Conservation (phyloP, 2,329 filamentous ascomycete species). For the Chaetomium strumarium region DNA sequence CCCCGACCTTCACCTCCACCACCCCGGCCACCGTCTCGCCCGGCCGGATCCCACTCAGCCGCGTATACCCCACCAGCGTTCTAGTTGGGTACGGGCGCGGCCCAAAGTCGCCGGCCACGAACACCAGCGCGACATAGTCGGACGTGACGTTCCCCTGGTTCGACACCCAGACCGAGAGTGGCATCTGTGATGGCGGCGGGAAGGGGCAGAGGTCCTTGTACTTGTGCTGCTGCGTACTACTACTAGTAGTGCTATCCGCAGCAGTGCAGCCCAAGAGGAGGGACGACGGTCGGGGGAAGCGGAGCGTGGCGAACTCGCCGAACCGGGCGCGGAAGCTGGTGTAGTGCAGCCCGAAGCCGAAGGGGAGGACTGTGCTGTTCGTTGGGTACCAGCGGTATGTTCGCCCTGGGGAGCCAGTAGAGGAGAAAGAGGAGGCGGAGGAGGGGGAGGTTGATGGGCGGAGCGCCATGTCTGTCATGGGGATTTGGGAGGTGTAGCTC, state of each 20-base stretch:
- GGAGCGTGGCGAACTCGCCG: neutral
- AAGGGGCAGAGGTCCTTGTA: constrained; percentile 32
- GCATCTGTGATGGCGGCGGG: constrained; percentile 19
- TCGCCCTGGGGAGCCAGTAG: constrained; percentile 44
- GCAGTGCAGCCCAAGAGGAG: neutral
- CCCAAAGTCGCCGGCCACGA: constrained; percentile 40
- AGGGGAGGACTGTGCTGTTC: constrained; percentile 40
- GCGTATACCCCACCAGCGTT: constrained; percentile 44
- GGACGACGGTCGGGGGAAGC: neutral
- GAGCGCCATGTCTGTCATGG: constrained; percentile 52
- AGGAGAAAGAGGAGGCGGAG: too few species aligned
- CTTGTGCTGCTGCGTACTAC: too few species aligned
- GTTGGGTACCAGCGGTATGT: constrained; percentile 54
- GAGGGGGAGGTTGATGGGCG: constrained; percentile 28
- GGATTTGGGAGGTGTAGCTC: constrained; percentile 43
- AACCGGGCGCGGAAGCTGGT: constrained; percentile 39
- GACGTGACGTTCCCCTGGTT: constrained; percentile 39
- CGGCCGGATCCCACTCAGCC: constrained; percentile 36
- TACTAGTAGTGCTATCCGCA: too few species aligned
- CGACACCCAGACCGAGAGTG: constrained; percentile 34
- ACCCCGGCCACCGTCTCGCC: constrained; percentile 29
- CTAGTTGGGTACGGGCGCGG: constrained; percentile 48
- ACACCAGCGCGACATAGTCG: constrained; percentile 49
- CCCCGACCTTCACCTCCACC: constrained; percentile 39
- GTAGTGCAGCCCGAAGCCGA: constrained; percentile 54